Evolutionary conservation across 2,329 filamentous ascomycete species (phyloP).

Genomic region (Beauveria caledonica): DNA sequence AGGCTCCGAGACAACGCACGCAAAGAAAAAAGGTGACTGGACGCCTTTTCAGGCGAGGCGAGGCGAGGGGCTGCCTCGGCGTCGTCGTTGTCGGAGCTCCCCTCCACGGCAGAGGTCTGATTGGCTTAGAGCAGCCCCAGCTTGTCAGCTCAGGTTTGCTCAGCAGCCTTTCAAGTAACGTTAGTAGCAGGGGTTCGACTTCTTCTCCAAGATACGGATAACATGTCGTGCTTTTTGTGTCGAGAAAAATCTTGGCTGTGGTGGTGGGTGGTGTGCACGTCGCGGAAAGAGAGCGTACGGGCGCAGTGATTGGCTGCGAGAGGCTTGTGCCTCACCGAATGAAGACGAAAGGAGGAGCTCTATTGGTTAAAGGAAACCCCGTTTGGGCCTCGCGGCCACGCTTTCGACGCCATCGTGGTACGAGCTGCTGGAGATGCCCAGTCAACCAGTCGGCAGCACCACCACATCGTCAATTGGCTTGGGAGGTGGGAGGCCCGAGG

Average conservation of each 20-base stretch:
- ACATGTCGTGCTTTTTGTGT: too few species aligned
- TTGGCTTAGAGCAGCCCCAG: background rate
- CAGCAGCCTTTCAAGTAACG: too few species aligned
- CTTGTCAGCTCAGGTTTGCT: too few species aligned
- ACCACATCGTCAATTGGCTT: background rate
- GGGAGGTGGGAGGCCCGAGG: too few species aligned
- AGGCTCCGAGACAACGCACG: background rate
- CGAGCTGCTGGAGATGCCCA: background rate
- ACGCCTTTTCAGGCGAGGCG: background rate
- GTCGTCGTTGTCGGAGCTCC: background rate
- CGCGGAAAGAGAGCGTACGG: background rate
- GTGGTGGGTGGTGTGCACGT: background rate
- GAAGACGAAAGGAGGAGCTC: background rate
- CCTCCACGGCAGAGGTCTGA: background rate
- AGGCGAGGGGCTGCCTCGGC: background rate
- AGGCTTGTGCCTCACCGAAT: constrained; percentile 1
- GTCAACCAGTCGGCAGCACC: background rate
- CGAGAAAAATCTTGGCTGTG: background rate
- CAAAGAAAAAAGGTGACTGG: background rate
- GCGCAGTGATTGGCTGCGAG: background rate
- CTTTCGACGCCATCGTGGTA: background rate
- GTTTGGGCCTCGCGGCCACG: background rate
- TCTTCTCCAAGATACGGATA: too few species aligned
- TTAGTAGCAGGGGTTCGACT: too few species aligned
- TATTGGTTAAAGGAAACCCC: background rate